Evolutionary conservation across 176 grass and related monocot species (phyloP).

Genomic region (Triticum dicoccoides): DNA sequence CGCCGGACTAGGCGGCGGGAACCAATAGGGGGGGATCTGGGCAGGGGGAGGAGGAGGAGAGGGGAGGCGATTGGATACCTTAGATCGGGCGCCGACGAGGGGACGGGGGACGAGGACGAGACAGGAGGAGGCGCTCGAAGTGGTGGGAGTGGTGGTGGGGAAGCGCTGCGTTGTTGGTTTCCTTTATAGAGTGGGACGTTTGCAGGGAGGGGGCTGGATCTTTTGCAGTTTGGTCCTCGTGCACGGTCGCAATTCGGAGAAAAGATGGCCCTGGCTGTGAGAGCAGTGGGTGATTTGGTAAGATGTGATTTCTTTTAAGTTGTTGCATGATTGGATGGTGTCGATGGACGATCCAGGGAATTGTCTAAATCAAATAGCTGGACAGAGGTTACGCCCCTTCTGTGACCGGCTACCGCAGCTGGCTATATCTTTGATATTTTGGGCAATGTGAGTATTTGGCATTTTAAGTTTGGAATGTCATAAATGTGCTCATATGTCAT

Average conservation of each 20-base stretch:
- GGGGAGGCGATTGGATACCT: background rate
- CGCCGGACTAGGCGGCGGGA: background rate
- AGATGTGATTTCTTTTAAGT: background rate
- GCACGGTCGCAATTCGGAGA: background rate
- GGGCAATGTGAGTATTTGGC: background rate
- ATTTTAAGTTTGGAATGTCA: background rate
- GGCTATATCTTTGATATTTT: background rate
- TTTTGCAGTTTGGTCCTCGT: background rate
- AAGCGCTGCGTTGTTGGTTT: background rate
- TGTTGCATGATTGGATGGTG: background rate
- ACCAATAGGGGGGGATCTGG: background rate
- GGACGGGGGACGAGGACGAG: background rate
- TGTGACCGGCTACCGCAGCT: background rate
- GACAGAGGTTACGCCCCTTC: background rate
- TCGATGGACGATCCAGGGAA: background rate
- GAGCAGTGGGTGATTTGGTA: background rate
- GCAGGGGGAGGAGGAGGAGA: background rate
- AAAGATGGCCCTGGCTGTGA: background rate
- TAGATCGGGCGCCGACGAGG: constrained; percentile 12
- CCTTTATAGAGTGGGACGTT: constrained; percentile 12
- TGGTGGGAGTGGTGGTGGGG: background rate
- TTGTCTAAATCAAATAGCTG: background rate
- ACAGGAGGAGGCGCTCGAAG: background rate
- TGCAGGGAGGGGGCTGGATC: background rate
- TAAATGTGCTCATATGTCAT: background rate